Conservation (phyloP, 164 flowering plant species). For the Aristolochia contorta region DNA sequence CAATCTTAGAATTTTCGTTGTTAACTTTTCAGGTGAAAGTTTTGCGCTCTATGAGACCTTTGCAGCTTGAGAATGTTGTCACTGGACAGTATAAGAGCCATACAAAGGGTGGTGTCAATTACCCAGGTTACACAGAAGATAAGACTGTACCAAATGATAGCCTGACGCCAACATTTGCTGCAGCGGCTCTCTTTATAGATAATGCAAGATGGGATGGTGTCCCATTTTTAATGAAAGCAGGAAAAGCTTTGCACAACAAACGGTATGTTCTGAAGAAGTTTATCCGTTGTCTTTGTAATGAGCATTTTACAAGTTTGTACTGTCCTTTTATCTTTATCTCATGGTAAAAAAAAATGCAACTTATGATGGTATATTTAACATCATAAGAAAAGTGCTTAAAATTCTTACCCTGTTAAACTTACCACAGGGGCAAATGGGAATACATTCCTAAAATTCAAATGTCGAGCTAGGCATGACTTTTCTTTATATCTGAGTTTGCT, state of each 20-base stretch:
- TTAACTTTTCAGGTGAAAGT: slow-evolving; percentile 63
- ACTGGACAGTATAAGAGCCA: slow-evolving; percentile 89
- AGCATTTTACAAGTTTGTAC: too few relatives aligned
- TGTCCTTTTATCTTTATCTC: too few relatives aligned
- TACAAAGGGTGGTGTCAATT: slow-evolving; percentile 56
- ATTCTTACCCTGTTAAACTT: too few relatives aligned
- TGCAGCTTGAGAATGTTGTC: slow-evolving; percentile 64
- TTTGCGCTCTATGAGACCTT: slow-evolving; percentile 76
- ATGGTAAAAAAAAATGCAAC: too few relatives aligned
- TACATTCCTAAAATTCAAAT: too few relatives aligned
- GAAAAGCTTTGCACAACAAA: slow-evolving; percentile 77
- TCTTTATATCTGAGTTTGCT: too few relatives aligned
- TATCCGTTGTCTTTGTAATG: too few relatives aligned
- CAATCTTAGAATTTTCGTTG: too few relatives aligned
- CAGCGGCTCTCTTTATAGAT: slow-evolving; percentile 88
- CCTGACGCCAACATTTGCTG: slow-evolving; percentile 92
- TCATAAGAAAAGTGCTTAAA: too few relatives aligned
- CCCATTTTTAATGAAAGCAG: slow-evolving; percentile 95
- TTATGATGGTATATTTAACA: too few relatives aligned
- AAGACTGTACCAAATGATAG: slow-evolving; percentile 76
- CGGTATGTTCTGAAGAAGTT: slow-evolving; percentile 26
- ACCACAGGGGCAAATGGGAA: too few relatives aligned
- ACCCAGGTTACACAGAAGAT: slow-evolving; percentile 85
- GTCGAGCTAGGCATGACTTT: too few relatives aligned
- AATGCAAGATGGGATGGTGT: slow-evolving; percentile 99